Percentiles rank a stretch among this genome's conserved stretches.
Conservation (phyloP, 2,329 filamentous ascomycete genomes). For the Colletotrichum noveboracense region DNA sequence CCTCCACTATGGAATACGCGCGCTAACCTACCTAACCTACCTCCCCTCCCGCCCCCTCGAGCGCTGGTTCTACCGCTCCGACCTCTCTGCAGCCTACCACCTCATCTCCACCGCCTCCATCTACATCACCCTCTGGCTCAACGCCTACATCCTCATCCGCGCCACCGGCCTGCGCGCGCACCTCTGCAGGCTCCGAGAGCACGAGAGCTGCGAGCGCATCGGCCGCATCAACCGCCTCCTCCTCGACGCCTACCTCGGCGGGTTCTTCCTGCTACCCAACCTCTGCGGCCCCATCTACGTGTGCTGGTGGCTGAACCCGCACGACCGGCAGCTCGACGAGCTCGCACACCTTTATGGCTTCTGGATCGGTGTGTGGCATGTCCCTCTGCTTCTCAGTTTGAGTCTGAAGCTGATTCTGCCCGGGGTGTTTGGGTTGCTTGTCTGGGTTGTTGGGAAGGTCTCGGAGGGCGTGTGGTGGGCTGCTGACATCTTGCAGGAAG, state of each 20-base stretch:
- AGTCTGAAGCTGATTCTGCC: background rate
- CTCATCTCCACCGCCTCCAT: background rate
- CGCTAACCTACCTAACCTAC: background rate
- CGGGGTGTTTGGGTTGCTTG: background rate
- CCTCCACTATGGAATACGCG: background rate
- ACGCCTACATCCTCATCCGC: background rate
- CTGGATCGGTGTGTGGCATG: background rate
- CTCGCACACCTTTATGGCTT: constrained; percentile 14
- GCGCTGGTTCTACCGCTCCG: background rate
- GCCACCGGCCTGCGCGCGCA: background rate
- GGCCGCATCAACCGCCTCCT: background rate
- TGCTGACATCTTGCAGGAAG: background rate
- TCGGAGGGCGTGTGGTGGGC: background rate
- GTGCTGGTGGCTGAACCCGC: background rate
- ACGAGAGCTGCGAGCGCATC: background rate
- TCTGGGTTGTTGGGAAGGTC: background rate
- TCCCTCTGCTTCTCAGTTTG: background rate
- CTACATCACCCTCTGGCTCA: background rate
- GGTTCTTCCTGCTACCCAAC: constrained; percentile 8
- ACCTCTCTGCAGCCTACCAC: background rate
- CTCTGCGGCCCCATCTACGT: background rate
- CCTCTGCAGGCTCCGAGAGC: background rate
- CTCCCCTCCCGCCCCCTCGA: background rate
- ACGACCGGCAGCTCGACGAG: background rate
- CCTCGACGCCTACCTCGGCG: background rate